phyloP scores from a whole-genome alignment of 202 grass and related monocot species.

The Saccharum hybrid region DNA sequence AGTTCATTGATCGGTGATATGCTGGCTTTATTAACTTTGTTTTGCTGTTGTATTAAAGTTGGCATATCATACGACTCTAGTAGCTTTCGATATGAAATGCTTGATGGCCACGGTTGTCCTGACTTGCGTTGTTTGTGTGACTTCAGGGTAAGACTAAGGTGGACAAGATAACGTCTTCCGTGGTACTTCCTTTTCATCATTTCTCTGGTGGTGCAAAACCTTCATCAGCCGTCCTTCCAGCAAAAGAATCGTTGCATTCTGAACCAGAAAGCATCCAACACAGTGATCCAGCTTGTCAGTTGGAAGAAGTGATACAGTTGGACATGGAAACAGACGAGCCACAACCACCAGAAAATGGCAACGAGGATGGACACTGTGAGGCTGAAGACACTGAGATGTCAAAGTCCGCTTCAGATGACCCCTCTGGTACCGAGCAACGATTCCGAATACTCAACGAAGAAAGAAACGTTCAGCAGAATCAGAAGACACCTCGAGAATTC shows the following conservation, averaged over 20 bases:
- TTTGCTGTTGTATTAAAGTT: neutral
- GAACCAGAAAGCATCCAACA: conserved; percentile 52
- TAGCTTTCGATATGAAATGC: conserved; percentile 9
- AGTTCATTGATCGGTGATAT: conserved; percentile 15
- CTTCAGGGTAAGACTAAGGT: conserved; percentile 66
- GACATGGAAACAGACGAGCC: conserved; percentile 43
- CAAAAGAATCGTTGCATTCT: conserved; percentile 18
- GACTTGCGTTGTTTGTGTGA: conserved; percentile 21
- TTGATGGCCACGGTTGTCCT: conserved; percentile 26
- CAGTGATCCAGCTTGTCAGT: conserved; percentile 48
- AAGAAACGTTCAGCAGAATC: conserved; percentile 51
- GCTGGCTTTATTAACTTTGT: conserved; percentile 24
- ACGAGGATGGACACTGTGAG: conserved; percentile 35
- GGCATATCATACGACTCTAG: neutral
- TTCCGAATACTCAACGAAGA: conserved; percentile 67
- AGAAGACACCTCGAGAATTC: conserved; percentile 34
- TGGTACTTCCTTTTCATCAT: conserved; percentile 78
- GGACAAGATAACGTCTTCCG: conserved; percentile 70
- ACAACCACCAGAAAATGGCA: conserved; percentile 43
- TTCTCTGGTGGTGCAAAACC: conserved; percentile 55
- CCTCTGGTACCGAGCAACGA: conserved; percentile 51
- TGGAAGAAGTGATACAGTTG: conserved; percentile 73
- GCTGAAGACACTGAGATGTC: conserved; percentile 43
- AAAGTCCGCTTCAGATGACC: conserved; percentile 46
- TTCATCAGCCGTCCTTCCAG: conserved; percentile 22